Conservation (phyloP, 768 basidiomycete species). For the Chalciporus pseudorubinellus region DNA sequence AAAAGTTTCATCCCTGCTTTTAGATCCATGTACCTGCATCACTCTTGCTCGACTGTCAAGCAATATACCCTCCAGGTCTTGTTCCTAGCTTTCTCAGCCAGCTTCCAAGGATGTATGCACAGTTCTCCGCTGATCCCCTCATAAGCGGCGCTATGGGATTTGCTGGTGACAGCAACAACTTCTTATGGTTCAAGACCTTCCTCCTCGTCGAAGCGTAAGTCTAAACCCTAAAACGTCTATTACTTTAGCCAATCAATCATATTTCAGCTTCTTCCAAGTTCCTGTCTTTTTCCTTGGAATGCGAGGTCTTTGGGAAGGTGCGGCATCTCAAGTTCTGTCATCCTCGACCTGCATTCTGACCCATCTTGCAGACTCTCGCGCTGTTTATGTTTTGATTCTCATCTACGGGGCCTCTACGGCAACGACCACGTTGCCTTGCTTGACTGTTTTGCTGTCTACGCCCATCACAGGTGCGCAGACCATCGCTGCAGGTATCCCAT, state of each 20-base stretch:
- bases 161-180: conserved; percentile 32
- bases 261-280: conserved; percentile 56
- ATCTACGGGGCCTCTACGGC: conserved; percentile 75
- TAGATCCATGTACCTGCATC: conserved; percentile 70
- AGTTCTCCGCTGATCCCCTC: conserved; percentile 65
- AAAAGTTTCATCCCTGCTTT: neutral
- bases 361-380: conserved; percentile 40
- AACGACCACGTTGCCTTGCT: conserved; percentile 74
- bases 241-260: neutral
- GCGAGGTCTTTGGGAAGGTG: conserved; percentile 56
- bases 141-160: conserved; percentile 50
- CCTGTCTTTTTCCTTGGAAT: conserved; percentile 76
- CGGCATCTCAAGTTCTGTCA: neutral
- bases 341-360: neutral
- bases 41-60: conserved; percentile 68
- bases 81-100: conserved; percentile 47
- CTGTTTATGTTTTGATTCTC: conserved; percentile 61
- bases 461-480: conserved; percentile 40
- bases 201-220: conserved; percentile 59
- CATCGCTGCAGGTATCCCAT: conserved; percentile 29
- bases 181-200: conserved; percentile 67
- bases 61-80: conserved; percentile 52
- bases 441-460: conserved; percentile 56
- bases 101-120: conserved; percentile 50
- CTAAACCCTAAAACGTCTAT: neutral